phyloP scores from a whole-genome alignment of 2,329 filamentous ascomycete species.

The Lecanicillium sp. region DNA sequence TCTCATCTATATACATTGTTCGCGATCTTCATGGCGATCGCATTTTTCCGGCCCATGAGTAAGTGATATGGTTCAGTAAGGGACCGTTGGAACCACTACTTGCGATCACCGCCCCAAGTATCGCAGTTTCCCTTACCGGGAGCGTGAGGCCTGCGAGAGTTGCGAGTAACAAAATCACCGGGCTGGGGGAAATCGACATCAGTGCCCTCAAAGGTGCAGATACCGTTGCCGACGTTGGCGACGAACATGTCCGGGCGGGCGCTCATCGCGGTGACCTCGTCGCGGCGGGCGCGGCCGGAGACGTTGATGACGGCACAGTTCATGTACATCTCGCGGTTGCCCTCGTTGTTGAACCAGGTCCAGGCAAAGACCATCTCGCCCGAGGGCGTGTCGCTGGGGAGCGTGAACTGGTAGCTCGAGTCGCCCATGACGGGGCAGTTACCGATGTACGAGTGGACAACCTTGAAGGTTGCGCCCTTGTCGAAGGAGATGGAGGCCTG shows the following conservation, averaged over 20 bases:
- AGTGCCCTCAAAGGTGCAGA: slow-evolving; percentile 46
- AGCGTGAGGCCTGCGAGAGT: slow-evolving; percentile 11
- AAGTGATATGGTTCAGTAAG: too few relatives aligned
- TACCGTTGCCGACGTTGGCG: slow-evolving; percentile 56
- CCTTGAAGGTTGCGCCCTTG: slow-evolving; percentile 51
- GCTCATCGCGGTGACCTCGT: slow-evolving; percentile 32
- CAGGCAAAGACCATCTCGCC: slow-evolving; percentile 53
- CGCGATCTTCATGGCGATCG: neutral
- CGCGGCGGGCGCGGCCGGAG: slow-evolving; percentile 14
- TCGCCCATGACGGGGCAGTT: slow-evolving; percentile 28
- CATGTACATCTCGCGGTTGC: slow-evolving; percentile 66
- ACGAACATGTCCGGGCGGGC: slow-evolving; percentile 58
- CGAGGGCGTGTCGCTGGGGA: slow-evolving; percentile 45
- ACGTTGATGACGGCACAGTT: slow-evolving; percentile 59
- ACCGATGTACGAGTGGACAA: slow-evolving; percentile 34
- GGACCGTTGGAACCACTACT: neutral
- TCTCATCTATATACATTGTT: too few relatives aligned
- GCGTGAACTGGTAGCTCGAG: slow-evolving; percentile 46
- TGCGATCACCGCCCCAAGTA: slow-evolving; percentile 6
- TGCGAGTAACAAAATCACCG: slow-evolving; percentile 43
- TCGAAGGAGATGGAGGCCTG: slow-evolving; percentile 59
- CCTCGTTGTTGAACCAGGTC: slow-evolving; percentile 58
- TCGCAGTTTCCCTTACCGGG: slow-evolving; percentile 8
- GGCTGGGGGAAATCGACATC: slow-evolving; percentile 59
- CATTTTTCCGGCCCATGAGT: neutral